phyloP scores from a whole-genome alignment of 2,329 filamentous ascomycete species.

The Cercospora sp. region DNA sequence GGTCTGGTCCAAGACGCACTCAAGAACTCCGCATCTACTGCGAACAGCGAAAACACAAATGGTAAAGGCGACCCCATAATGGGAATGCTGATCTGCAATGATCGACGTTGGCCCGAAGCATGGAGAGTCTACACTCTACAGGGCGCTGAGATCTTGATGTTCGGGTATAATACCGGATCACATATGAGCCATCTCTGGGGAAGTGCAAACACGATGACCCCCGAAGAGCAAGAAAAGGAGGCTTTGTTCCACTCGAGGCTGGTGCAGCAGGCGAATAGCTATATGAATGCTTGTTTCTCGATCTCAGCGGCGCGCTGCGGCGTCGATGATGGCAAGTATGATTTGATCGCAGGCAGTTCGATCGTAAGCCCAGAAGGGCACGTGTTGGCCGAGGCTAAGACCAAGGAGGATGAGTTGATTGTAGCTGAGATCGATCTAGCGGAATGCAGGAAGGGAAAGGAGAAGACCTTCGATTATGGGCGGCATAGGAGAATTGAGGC shows the following conservation, averaged over 20 bases:
- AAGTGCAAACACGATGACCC: conserved; percentile 43
- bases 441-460: conserved; percentile 51
- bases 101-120: conserved; percentile 55
- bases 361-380: conserved; percentile 53
- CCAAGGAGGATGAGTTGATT: conserved; percentile 53
- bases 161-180: conserved; percentile 47
- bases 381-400: conserved; percentile 53
- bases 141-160: conserved; percentile 51
- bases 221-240: conserved; percentile 48
- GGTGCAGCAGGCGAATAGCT: conserved; percentile 55
- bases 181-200: conserved; percentile 52
- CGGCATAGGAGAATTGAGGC: conserved; percentile 49
- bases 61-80: conserved; percentile 54
- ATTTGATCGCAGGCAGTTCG: conserved; percentile 52
- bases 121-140: conserved; percentile 56
- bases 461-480: conserved; percentile 50
- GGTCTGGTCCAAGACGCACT: conserved; percentile 44
- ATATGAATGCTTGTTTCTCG: conserved; percentile 56
- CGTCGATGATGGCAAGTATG: conserved; percentile 53
- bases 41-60: conserved; percentile 29
- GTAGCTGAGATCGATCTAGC: conserved; percentile 54
- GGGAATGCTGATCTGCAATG: conserved; percentile 57
- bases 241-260: conserved; percentile 56
- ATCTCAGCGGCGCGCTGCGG: conserved; percentile 54
- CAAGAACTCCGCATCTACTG: conserved; percentile 34